These are phyloP conservation scores for Dittrichia graveolens DNA, from an alignment of 129 eudicot genomes.

Conservation along the genomic window DNA sequence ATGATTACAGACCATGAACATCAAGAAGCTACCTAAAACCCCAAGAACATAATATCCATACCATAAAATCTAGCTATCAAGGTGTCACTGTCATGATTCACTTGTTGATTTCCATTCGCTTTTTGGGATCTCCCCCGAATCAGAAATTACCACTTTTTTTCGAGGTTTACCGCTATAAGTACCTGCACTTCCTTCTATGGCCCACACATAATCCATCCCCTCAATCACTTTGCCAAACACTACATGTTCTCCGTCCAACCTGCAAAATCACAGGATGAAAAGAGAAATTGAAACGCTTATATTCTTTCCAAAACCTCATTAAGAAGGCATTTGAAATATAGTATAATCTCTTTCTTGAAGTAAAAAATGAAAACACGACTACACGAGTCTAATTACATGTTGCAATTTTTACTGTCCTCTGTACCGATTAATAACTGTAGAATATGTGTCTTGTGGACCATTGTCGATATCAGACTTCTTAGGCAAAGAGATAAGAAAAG, in stretches of 20 bases:
- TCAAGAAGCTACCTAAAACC: slow-evolving; percentile 26
- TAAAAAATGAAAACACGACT: too few species aligned
- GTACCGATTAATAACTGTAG: too few species aligned
- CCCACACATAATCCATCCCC: slow-evolving; percentile 74
- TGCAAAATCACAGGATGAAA: slow-evolving; percentile 15
- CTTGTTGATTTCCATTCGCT: slow-evolving; percentile 60
- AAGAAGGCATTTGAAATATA: not conserved
- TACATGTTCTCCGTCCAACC: slow-evolving; percentile 80
- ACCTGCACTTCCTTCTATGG: slow-evolving; percentile 91
- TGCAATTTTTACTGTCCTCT: not conserved
- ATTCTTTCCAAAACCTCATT: not conserved
- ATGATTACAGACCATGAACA: slow-evolving; percentile 16
- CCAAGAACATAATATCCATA: slow-evolving; percentile 6
- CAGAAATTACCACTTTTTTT: slow-evolving; percentile 78
- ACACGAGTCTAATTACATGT: not conserved
- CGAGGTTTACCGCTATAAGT: slow-evolving; percentile 92
- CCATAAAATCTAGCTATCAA: slow-evolving; percentile 18
- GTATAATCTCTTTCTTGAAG: not conserved
- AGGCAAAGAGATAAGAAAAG: too few species aligned
- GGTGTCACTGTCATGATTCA: slow-evolving; percentile 36
- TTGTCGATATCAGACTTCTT: too few species aligned
- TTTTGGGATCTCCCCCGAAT: slow-evolving; percentile 84
- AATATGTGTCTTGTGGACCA: too few species aligned
- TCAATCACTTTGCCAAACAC: slow-evolving; percentile 71
- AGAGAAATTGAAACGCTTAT: not conserved